Evolutionary conservation across 306 rosid species (phyloP).

Genomic region (Psophocarpus tetragonolobus): DNA sequence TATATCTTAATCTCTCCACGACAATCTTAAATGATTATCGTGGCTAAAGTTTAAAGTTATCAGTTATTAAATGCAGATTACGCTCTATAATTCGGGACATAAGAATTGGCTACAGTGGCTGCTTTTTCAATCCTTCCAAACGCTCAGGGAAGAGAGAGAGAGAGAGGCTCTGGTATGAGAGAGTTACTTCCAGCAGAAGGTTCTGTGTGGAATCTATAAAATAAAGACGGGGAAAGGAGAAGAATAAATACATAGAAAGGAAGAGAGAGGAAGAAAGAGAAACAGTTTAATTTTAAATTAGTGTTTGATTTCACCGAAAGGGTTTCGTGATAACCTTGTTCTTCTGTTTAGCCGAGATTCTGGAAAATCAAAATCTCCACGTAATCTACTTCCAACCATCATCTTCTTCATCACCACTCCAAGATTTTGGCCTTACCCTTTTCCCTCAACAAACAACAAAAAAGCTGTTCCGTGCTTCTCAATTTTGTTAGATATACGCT

Average conservation of each 20-base stretch:
- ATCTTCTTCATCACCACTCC: not conserved
- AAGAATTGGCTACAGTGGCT: not conserved
- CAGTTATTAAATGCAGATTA: not conserved
- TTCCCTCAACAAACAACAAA: not conserved
- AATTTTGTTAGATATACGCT: not conserved
- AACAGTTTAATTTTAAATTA: not conserved
- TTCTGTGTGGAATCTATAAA: conserved; percentile 39
- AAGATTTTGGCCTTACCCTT: conserved; percentile 37
- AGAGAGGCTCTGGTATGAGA: conserved; percentile 33
- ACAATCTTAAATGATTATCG: not conserved
- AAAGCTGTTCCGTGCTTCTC: not conserved
- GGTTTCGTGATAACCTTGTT: conserved; percentile 60
- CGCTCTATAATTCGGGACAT: not conserved
- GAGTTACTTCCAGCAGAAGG: conserved; percentile 65
- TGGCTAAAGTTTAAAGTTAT: not conserved
- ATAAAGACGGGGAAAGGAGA: not conserved
- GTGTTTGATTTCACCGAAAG: conserved; percentile 28
- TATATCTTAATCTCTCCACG: not conserved
- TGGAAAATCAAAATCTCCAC: conserved; percentile 51
- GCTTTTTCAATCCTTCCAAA: conserved; percentile 38
- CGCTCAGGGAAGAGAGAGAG: conserved; percentile 30
- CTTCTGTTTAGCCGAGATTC: conserved; percentile 29
- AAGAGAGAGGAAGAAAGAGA: conserved; percentile 14
- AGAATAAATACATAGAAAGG: not conserved
- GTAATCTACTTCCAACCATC: conserved; percentile 46